Conservation (phyloP, 352 stramenopile species). For the Pythium aquatile region DNA sequence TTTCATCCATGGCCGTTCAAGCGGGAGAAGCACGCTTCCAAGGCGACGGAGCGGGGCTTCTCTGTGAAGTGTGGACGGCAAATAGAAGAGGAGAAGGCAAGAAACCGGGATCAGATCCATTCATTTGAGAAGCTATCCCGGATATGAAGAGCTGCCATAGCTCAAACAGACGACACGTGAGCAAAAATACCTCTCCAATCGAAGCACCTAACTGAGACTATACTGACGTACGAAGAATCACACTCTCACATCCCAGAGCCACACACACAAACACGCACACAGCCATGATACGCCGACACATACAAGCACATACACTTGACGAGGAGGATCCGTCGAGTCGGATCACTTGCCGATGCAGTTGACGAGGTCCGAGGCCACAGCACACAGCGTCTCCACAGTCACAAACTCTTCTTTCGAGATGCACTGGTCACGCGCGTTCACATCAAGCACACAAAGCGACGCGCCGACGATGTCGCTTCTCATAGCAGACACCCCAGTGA, state of each 20-base stretch:
- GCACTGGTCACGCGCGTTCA: constrained; percentile 25
- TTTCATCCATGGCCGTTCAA: constrained; percentile 44
- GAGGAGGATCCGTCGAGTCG: not conserved
- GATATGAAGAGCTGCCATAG: not conserved
- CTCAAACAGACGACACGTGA: not conserved
- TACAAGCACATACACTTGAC: not conserved
- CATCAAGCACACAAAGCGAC: constrained; percentile 44
- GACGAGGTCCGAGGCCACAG: constrained; percentile 54
- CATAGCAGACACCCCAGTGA: constrained; percentile 20
- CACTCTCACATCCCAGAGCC: not conserved
- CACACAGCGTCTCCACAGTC: constrained; percentile 50
- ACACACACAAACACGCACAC: not conserved
- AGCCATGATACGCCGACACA: constrained; percentile 16
- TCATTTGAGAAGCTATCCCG: not conserved
- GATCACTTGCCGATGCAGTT: constrained; percentile 10
- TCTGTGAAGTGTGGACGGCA: not conserved
- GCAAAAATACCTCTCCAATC: constrained; percentile 22
- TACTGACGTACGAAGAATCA: not conserved
- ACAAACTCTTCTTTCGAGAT: constrained; percentile 41
- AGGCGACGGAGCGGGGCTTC: not conserved
- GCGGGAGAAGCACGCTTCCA: not conserved
- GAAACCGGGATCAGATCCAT: not conserved
- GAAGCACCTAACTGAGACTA: constrained; percentile 5
- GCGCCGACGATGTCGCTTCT: constrained; percentile 28
- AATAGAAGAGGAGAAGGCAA: not conserved